Evolutionary conservation across 176 grass and related monocot genomes (phyloP), one percentile per base, ranked within the genome.

Genomic region (Guadua angustifolia): DNA sequence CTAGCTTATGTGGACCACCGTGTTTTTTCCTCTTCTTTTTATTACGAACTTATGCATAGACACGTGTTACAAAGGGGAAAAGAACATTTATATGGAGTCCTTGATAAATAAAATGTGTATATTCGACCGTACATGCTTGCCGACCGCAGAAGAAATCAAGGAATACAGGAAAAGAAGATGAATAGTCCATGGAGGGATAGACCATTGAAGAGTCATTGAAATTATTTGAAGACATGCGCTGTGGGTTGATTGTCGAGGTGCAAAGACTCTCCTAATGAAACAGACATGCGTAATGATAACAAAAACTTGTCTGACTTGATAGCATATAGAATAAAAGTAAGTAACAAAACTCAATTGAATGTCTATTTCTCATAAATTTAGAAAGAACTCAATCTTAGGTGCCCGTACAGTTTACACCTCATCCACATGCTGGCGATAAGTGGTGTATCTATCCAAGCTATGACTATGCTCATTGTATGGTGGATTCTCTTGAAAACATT

Each of bases 371-470:
- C 36, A 84, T 47, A 42, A 70, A 83, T 52, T 40, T 73, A 51
- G 13, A n/a, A n/a, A n/a, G n/a, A 61, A 58, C 47, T 64, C 46
- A 75, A 79, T 9, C 60, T 86, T 50, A 71, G 9, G 50, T 87
- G 21, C 15, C 82, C 73, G 25, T 83, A 67, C 89, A 99, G 93
- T 95, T 99, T 71, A 87, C 91, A 51, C 87, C 89, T 61, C 96
- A 99, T 94, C 96, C 96, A 73, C 96, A 90, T 92, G 91, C 96
- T 44, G 96, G 96, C 1, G 93, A 99, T 66, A 99, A 95, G 55
- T 99, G 96, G 96, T 95, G 96, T 75, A 95, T 99, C 86, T 99
- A 99, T 90, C 96, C 96, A 19, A 99, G 93, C 86, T 95, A 99
- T 19, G 96, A 99, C 64, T 99, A 92, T 17, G 88, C 96, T 87